A percentile compares a stretch with the other conserved stretches of the same genome.
Evolutionary conservation across 352 stramenopile species (phyloP).

Genomic region (Phytophthora sp.): DNA sequence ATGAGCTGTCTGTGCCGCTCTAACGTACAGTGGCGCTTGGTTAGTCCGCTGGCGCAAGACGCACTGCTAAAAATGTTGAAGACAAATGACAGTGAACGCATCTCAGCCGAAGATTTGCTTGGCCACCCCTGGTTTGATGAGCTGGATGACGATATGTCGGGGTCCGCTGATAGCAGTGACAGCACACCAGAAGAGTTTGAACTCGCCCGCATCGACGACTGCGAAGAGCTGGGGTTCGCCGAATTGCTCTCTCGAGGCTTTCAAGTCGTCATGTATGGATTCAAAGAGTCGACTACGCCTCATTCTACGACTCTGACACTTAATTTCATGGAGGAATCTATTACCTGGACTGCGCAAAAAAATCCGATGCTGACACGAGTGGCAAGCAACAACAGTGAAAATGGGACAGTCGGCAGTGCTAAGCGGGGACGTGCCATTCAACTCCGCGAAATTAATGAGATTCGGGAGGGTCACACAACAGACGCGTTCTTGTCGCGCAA

Average conservation of each 20-base stretch:
- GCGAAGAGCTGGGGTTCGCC: constrained; percentile 60
- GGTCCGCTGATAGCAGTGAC: neutral
- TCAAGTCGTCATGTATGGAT: constrained; percentile 67
- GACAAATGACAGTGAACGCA: constrained; percentile 52
- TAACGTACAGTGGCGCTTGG: constrained; percentile 63
- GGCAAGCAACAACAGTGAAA: constrained; percentile 9
- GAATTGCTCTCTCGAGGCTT: constrained; percentile 71
- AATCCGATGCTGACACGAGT: constrained; percentile 4
- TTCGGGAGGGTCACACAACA: constrained; percentile 57
- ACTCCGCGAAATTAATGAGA: constrained; percentile 58
- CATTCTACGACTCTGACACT: constrained; percentile 51
- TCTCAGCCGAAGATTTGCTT: constrained; percentile 68
- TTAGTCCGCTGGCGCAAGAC: constrained; percentile 66
- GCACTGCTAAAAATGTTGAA: constrained; percentile 66
- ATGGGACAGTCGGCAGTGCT: neutral
- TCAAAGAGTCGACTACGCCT: constrained; percentile 44
- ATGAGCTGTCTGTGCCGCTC: constrained; percentile 75
- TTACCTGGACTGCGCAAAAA: constrained; percentile 62
- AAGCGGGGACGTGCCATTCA: constrained; percentile 36
- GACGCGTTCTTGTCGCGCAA: constrained; percentile 50
- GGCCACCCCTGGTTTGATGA: constrained; percentile 68
- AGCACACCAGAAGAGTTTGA: constrained; percentile 13
- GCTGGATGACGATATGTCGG: constrained; percentile 4
- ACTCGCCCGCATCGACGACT: constrained; percentile 52
- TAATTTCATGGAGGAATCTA: constrained; percentile 59